phyloP scores from a whole-genome alignment of 2,329 filamentous ascomycete genomes.

The Claviceps fusiformis region DNA sequence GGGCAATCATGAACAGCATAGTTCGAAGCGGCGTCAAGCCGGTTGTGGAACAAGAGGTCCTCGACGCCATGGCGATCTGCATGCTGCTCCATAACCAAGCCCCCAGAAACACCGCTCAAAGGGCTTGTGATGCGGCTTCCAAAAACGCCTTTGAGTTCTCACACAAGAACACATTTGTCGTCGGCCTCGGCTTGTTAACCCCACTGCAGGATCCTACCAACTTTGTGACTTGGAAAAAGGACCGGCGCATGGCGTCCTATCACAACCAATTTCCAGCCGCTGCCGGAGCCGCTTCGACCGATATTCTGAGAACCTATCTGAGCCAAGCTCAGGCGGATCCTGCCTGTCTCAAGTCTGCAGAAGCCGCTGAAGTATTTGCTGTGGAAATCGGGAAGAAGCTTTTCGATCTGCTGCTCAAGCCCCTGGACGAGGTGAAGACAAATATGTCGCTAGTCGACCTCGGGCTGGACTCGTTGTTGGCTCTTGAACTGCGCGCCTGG shows the following conservation, averaged over 20 bases:
- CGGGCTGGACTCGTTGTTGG: slow-evolving; percentile 13
- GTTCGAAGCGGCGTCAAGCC: neutral
- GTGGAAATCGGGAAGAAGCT: slow-evolving; percentile 10
- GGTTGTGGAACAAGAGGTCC: neutral
- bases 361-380: slow-evolving; percentile 2
- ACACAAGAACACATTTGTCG: slow-evolving; percentile 4
- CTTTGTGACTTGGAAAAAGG: slow-evolving; percentile 9
- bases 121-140: neutral
- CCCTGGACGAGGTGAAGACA: slow-evolving; percentile 3
- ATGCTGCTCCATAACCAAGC: neutral
- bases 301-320: neutral
- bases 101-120: neutral
- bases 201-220: slow-evolving; percentile 7
- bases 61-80: neutral
- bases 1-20: neutral
- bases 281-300: neutral
- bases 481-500: slow-evolving; percentile 13
- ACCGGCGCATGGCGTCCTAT: slow-evolving; percentile 11
- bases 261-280: slow-evolving; percentile 1
- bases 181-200: slow-evolving; percentile 9
- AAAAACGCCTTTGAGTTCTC: neutral
- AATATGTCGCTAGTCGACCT: slow-evolving; percentile 5
- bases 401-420: slow-evolving; percentile 8
- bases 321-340: neutral
- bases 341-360: neutral